Evolutionary conservation across 441 rosid species (phyloP).

Genomic region (Iberis amara): DNA sequence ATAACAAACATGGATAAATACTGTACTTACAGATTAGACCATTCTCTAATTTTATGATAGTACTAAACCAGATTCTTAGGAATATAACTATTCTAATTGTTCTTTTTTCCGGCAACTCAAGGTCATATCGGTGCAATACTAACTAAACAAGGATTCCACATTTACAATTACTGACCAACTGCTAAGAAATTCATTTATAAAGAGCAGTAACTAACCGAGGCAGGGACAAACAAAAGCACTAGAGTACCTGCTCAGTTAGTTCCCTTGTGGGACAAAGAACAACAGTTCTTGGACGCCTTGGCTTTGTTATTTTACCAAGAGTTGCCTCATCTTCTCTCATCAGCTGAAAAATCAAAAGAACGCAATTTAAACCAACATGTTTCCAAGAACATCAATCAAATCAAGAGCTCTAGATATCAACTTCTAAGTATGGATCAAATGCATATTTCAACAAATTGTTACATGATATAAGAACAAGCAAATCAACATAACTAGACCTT

Average conservation of each 20-base stretch:
- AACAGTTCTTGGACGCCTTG: conserved; percentile 85
- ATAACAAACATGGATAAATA: background rate
- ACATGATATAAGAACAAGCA: no score
- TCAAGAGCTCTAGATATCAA: no score
- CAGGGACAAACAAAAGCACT: background rate
- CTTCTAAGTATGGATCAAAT: no score
- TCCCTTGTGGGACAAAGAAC: conserved; percentile 93
- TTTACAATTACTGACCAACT: background rate
- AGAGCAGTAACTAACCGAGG: conserved; percentile 6
- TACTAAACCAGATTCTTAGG: background rate
- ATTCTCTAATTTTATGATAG: background rate
- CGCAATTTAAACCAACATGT: background rate
- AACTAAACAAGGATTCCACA: background rate
- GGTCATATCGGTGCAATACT: background rate
- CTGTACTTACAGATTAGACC: background rate
- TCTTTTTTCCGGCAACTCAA: background rate
- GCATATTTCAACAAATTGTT: no score
- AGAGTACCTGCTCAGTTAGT: conserved; percentile 74
- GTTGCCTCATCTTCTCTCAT: conserved; percentile 72
- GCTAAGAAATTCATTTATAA: background rate
- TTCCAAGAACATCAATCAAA: background rate
- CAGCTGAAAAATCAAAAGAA: conserved; percentile 43
- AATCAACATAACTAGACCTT: no score
- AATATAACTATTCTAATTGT: background rate
- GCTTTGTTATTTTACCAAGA: conserved; percentile 63